Conservation (phyloP, 176 grass and related monocot species). For the Musa beccarii region DNA sequence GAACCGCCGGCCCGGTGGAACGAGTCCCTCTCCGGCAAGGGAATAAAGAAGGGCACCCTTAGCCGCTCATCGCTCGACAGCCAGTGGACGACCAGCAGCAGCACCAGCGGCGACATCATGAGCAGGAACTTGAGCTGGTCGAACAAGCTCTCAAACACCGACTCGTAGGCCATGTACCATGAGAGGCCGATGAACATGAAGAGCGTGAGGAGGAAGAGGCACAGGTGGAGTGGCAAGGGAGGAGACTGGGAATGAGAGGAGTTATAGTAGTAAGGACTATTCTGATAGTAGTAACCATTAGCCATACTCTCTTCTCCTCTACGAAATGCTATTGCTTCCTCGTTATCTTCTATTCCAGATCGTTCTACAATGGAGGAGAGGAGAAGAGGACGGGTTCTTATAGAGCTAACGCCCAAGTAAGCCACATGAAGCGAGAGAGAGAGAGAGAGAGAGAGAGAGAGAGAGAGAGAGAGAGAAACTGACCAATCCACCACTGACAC, state of each 20-base stretch:
- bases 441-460: not conserved
- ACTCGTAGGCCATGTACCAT: slow-evolving; percentile 9
- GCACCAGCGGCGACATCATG: slow-evolving; percentile 10
- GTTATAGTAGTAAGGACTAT: not conserved
- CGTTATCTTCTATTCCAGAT: no score
- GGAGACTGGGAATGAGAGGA: not conserved
- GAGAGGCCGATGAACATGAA: not conserved
- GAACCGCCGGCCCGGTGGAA: slow-evolving; percentile 33
- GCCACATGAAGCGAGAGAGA: not conserved
- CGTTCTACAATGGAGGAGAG: not conserved
- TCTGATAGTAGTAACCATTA: not conserved
- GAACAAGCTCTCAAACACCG: slow-evolving; percentile 2
- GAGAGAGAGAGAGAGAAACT: not conserved
- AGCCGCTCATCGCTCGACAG: slow-evolving; percentile 25
- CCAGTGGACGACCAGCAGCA: slow-evolving; percentile 69
- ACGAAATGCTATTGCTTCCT: not conserved
- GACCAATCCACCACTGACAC: not conserved
- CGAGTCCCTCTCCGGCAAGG: slow-evolving; percentile 32
- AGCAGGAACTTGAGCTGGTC: not conserved
- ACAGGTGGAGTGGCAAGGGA: slow-evolving; percentile 2
- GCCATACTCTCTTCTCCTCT: not conserved
- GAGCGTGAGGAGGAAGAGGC: slow-evolving; percentile 7
- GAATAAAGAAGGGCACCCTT: slow-evolving; percentile 32
- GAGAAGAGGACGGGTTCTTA: not conserved
- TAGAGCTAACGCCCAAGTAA: not conserved